phyloP scores from a whole-genome alignment of 345 rosid genomes.

The Brassica carinata region DNA sequence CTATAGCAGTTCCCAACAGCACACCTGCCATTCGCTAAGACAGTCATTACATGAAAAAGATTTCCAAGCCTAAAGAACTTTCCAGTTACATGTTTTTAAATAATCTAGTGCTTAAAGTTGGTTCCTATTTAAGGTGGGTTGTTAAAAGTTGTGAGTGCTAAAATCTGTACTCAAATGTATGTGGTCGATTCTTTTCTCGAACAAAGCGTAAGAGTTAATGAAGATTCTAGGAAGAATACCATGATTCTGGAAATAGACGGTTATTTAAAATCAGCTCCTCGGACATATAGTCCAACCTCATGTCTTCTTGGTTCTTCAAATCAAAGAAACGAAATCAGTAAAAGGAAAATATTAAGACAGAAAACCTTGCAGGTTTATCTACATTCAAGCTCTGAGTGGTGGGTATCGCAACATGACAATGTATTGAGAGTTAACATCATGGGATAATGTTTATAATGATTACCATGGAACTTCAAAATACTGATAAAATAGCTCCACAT shows the following conservation, averaged over 20 bases:
- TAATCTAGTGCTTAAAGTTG: neutral
- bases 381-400: neutral
- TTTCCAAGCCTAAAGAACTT: too few species aligned
- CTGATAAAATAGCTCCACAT: constrained; percentile 49
- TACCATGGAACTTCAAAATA: constrained; percentile 2
- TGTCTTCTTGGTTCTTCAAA: constrained; percentile 87
- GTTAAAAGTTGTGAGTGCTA: neutral
- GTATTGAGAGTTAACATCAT: constrained; percentile 8
- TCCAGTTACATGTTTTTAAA: neutral
- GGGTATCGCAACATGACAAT: neutral
- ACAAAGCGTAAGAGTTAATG: neutral
- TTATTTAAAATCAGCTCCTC: constrained; percentile 68
- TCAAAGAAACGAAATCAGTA: constrained; percentile 6
- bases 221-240: constrained; percentile 50
- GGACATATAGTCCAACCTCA: constrained; percentile 84
- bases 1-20: too few species aligned
- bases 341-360: constrained; percentile 1
- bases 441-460: neutral
- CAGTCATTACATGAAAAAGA: too few species aligned
- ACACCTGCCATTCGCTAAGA: too few species aligned
- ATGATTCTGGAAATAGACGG: constrained; percentile 88
- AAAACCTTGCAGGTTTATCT: neutral
- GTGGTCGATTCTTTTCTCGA: neutral
- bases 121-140: neutral
- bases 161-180: neutral